Evolutionary conservation across 1,284 basidiomycete genomes (phyloP), one percentile per base, ranked within the genome.

Genomic region (Athelia sp.): DNA sequence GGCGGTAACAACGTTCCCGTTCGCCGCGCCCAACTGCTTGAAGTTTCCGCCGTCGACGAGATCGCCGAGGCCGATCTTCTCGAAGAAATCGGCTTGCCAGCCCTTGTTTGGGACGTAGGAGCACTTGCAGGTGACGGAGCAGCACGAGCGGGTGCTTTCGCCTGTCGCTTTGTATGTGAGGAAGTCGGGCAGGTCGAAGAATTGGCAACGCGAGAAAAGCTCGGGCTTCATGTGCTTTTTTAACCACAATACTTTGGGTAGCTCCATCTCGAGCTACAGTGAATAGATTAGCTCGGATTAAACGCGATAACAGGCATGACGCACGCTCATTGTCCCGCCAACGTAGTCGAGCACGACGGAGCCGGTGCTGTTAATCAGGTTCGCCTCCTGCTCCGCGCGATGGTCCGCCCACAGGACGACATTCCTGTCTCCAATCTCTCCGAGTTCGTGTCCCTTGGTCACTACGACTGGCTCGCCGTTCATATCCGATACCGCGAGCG

Each of bases 111-210:
- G 93, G n/a, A 99, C 86, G 66, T 88, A 99, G 1, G 91, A 93
- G 70, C 90, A 98, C 73, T 99, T 99, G 79, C 96, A 99, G 0
- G 93, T 93, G 40, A 98, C 73, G 1, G 94, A 98, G 70, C 96
- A 98, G 65, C 82, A 87, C 3, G 93, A 97, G 26, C 96, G 86
- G 4, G 88, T 87, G 55, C 75, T 74, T 52, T 83, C 78, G 19
- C 75, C 77, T 1, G 97, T 99, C 3, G 93, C 92, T 48, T 84
- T 86, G 74, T 94, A 99, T 0, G 96, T 97, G 49, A 99, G 80
- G 72, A 87, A 98, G 71, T 99, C 96, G 14, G 96, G 96, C 22
- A 99, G 80, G 69, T 99, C 97, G 68, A 97, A 99, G 74, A 99
- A 96, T 67, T 93, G 88, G 71, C 87, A 93, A 47, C 78, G 71